phyloP scores from a whole-genome alignment of 78 protist genomes.

The slime mould (Dictyostelium discoideum) region DNA sequence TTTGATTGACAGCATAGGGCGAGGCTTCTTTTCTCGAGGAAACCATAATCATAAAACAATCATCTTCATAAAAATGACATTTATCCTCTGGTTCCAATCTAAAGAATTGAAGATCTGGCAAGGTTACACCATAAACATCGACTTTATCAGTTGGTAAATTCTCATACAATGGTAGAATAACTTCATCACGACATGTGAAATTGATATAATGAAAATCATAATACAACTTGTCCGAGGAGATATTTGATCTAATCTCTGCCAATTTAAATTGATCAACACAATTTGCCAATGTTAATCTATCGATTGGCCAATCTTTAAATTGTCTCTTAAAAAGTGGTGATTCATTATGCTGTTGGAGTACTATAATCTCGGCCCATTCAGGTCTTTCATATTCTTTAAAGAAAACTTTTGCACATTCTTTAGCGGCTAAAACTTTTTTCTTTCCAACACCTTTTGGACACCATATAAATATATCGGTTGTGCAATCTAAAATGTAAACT shows the following conservation, averaged over 20 bases:
- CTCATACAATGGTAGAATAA: neutral
- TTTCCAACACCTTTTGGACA: neutral
- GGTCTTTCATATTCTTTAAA: slow-evolving; percentile 57
- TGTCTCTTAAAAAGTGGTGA: slow-evolving; percentile 48
- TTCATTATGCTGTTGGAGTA: neutral
- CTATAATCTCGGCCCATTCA: slow-evolving; percentile 26
- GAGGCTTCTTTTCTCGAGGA: neutral
- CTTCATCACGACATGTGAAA: neutral
- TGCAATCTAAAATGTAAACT: slow-evolving; percentile 61
- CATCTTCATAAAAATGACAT: slow-evolving; percentile 25
- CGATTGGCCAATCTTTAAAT: slow-evolving; percentile 22
- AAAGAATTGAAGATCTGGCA: slow-evolving; percentile 43
- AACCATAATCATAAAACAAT: slow-evolving; percentile 37
- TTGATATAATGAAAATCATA: neutral
- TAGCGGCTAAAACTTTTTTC: slow-evolving; percentile 18
- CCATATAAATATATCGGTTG: slow-evolving; percentile 64
- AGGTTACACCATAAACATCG: slow-evolving; percentile 25
- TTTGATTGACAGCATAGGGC: neutral
- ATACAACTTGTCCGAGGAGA: neutral
- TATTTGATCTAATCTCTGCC: neutral
- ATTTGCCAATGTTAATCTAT: neutral
- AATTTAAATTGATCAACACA: neutral
- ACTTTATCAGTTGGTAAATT: neutral
- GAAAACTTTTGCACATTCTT: slow-evolving; percentile 58
- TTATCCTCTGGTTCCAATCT: slow-evolving; percentile 20